Evolutionary conservation across 139 green algal species (phyloP).

Genomic region (Picochlorum sp.): DNA sequence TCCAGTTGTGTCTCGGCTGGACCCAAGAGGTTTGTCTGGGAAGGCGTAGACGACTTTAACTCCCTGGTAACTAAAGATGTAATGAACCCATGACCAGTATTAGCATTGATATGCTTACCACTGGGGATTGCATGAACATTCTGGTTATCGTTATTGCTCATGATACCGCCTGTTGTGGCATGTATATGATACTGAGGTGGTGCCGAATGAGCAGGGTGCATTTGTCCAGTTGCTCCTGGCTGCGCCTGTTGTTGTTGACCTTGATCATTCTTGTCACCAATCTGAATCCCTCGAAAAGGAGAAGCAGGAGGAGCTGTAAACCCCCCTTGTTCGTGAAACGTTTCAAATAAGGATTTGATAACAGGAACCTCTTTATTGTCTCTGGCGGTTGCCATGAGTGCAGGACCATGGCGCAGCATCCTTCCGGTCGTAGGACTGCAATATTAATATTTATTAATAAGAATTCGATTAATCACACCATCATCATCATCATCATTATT

Average conservation of each 20-base stretch:
- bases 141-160: too few species aligned
- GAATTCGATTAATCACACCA: too few species aligned
- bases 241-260: not conserved
- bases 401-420: conserved; percentile 3
- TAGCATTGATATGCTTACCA: not conserved
- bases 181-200: too few species aligned
- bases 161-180: too few species aligned
- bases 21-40: not conserved
- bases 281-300: not conserved
- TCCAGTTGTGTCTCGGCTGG: not conserved
- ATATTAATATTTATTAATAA: too few species aligned
- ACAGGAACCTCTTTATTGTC: conserved; percentile 6
- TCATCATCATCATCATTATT: too few species aligned
- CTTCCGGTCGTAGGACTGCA: conserved; percentile 9
- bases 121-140: too few species aligned
- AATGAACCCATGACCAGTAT: not conserved
- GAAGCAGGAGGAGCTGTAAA: not conserved
- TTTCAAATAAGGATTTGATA: conserved; percentile 4
- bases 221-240: not conserved
- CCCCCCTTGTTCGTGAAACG: not conserved
- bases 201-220: too few species aligned
- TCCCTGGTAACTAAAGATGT: conserved; percentile 9
- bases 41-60: not conserved
- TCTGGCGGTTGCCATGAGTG: not conserved
- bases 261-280: not conserved